phyloP scores from a whole-genome alignment of 257 asterid genomes.

The Fraxinus anomala region DNA sequence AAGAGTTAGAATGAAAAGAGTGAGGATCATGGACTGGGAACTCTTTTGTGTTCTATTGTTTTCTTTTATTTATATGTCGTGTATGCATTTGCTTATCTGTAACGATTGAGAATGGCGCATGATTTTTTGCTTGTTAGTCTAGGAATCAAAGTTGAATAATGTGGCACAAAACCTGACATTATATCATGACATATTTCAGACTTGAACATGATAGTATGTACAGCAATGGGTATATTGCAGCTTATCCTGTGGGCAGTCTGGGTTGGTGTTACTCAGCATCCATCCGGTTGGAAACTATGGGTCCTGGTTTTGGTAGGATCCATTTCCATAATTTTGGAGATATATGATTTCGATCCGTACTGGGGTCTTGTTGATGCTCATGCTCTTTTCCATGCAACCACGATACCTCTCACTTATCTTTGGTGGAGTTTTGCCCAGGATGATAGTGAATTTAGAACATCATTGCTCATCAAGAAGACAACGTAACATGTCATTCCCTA shows the following conservation, averaged over 20 bases:
- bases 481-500: constrained; percentile 36
- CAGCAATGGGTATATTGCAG: constrained; percentile 56
- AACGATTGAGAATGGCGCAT: not conserved
- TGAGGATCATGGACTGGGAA: not conserved
- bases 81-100: not conserved
- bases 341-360: constrained; percentile 73
- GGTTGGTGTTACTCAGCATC: too few species aligned
- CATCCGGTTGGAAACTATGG: too few species aligned
- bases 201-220: constrained; percentile 67
- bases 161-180: not conserved
- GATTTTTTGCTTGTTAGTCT: not conserved
- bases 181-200: constrained; percentile 44
- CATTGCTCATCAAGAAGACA: constrained; percentile 57
- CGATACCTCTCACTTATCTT: constrained; percentile 65
- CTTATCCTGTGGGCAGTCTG: constrained; percentile 57
- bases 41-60: not conserved
- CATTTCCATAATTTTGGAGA: constrained; percentile 7
- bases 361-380: constrained; percentile 75
- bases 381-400: constrained; percentile 78
- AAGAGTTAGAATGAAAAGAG: not conserved
- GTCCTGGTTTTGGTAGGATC: too few species aligned
- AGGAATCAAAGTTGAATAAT: not conserved
- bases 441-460: constrained; percentile 68
- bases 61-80: not conserved
- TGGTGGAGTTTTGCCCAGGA: constrained; percentile 84